These are phyloP conservation scores for Cubamyces lactineus DNA, from an alignment of 768 basidiomycete species.

Conservation along the genomic window DNA sequence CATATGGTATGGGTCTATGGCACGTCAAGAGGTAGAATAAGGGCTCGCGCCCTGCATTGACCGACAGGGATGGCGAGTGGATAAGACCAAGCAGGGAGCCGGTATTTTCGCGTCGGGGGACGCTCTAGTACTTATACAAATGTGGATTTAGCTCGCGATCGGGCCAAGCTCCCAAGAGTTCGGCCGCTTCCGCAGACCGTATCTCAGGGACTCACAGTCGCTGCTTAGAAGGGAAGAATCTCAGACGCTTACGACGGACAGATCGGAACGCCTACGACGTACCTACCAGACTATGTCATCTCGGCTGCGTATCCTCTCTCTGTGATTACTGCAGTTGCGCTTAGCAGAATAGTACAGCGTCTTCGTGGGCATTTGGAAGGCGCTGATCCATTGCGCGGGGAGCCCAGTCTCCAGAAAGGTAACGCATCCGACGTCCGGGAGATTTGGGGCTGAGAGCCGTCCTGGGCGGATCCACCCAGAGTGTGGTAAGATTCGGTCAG, in stretches of 20 bases:
- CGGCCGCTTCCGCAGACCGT: constrained; percentile 7
- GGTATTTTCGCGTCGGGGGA: neutral
- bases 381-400: too few relatives aligned
- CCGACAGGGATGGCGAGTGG: neutral
- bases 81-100: neutral
- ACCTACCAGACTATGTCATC: neutral
- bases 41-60: constrained; percentile 12
- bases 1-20: neutral
- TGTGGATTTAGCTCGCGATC: constrained; percentile 7
- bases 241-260: constrained; percentile 2
- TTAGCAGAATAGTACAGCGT: too few relatives aligned
- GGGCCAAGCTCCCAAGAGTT: neutral
- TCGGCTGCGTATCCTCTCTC: too few relatives aligned
- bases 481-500: neutral
- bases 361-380: too few relatives aligned
- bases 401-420: too few relatives aligned
- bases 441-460: too few relatives aligned
- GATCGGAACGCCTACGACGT: constrained; percentile 6
- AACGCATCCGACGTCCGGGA: too few relatives aligned
- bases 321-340: too few relatives aligned
- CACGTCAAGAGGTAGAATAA: neutral
- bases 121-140: constrained; percentile 16
- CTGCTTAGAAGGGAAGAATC: constrained; percentile 6
- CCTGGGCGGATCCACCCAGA: too few relatives aligned
- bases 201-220: constrained; percentile 9